Conservation (phyloP, 345 rosid genomes). For the Citropsis articulata region DNA sequence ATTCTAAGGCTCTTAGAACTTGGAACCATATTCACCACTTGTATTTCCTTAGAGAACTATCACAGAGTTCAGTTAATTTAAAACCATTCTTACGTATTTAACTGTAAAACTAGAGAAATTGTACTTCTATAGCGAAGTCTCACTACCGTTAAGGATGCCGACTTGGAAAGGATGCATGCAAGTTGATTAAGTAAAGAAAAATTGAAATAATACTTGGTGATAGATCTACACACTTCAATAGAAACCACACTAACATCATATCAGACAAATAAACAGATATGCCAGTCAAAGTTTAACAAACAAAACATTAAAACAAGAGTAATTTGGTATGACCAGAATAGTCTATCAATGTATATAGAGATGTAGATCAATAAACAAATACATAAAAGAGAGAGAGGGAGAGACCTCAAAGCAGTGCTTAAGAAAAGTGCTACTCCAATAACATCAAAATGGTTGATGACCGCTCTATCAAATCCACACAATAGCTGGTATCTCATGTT, state of each 20-base stretch:
- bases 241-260: not conserved
- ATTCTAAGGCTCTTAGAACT: not conserved
- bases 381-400: not conserved
- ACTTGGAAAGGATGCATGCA: not conserved
- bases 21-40: not conserved
- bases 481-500: constrained; percentile 83
- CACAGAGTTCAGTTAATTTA: too few relatives aligned
- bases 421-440: constrained; percentile 88
- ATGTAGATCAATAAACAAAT: not conserved
- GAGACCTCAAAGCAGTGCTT: constrained; percentile 81
- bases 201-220: not conserved
- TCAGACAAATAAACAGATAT: not conserved
- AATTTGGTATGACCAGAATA: not conserved
- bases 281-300: not conserved
- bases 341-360: not conserved
- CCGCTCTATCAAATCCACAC: constrained; percentile 72
- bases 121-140: not conserved
- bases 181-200: not conserved
- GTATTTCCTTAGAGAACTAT: not conserved
- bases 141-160: not conserved
- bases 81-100: not conserved
- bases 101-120: not conserved
- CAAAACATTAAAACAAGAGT: not conserved
- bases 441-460: constrained; percentile 83
- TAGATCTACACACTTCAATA: not conserved